phyloP scores from a whole-genome alignment of 2,329 filamentous ascomycete species.

The Fusarium nodosum region DNA sequence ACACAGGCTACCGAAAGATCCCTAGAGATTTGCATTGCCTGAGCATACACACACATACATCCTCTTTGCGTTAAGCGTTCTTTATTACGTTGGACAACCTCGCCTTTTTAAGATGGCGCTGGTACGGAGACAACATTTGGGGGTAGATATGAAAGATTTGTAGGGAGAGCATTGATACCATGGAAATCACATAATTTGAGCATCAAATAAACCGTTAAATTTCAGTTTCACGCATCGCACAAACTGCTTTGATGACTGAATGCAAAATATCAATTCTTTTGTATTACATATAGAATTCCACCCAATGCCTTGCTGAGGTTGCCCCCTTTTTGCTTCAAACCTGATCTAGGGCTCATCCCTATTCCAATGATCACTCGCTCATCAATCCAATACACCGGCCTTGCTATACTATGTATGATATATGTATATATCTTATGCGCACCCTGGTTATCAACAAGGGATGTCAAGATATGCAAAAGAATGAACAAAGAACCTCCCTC shows the following conservation, averaged over 20 bases:
- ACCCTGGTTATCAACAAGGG: slow-evolving; percentile 11
- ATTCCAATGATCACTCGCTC: slow-evolving; percentile 13
- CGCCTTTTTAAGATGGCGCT: neutral
- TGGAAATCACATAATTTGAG: slow-evolving; percentile 20
- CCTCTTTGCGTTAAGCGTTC: slow-evolving; percentile 40
- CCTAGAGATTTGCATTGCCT: neutral
- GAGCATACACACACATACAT: slow-evolving; percentile 14
- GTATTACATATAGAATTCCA: slow-evolving; percentile 42
- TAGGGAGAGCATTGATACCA: slow-evolving; percentile 34
- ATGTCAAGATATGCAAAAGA: slow-evolving; percentile 28
- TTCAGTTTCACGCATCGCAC: neutral
- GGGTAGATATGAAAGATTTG: slow-evolving; percentile 8
- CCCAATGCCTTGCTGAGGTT: slow-evolving; percentile 18
- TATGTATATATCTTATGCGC: slow-evolving; percentile 7
- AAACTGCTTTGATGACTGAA: neutral
- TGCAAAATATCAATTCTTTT: slow-evolving; percentile 38
- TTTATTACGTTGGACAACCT: slow-evolving; percentile 25
- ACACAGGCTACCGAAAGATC: neutral
- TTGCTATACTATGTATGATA: slow-evolving; percentile 21
- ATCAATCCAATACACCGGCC: slow-evolving; percentile 13
- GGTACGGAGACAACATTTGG: slow-evolving; percentile 11
- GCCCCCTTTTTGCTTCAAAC: slow-evolving; percentile 29
- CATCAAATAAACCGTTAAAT: slow-evolving; percentile 32
- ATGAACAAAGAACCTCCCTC: slow-evolving; percentile 30
- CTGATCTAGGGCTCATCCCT: slow-evolving; percentile 20